A percentile compares a stretch with the other conserved stretches of the same genome.
Conservation (phyloP, 2,329 filamentous ascomycete species). For the Escovopsis weberi region DNA sequence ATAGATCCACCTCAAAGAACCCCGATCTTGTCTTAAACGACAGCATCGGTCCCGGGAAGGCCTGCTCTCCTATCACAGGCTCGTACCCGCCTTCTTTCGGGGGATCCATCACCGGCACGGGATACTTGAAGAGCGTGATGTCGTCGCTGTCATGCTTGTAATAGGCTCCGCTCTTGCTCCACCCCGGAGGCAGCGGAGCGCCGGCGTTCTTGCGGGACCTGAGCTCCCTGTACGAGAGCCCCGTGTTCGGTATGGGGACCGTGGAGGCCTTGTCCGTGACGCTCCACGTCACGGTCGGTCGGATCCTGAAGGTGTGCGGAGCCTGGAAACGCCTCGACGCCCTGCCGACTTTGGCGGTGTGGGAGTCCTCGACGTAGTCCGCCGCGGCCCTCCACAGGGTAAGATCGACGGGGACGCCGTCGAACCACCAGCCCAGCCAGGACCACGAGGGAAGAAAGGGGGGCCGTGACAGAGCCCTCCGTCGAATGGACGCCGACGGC, state of each 20-base stretch:
- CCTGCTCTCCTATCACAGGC: slow-evolving; percentile 15
- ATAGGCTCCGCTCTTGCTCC: slow-evolving; percentile 21
- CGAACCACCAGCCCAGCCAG: slow-evolving; percentile 35
- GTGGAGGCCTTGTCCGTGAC: slow-evolving; percentile 23
- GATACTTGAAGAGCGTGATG: slow-evolving; percentile 25
- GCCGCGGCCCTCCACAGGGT: slow-evolving; percentile 27
- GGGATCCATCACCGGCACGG: slow-evolving; percentile 24
- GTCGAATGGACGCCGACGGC: slow-evolving; percentile 26
- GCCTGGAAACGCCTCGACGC: slow-evolving; percentile 21
- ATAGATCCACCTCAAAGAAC: slow-evolving; percentile 27
- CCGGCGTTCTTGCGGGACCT: slow-evolving; percentile 18
- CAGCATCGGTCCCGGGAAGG: slow-evolving; percentile 24
- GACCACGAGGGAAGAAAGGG: slow-evolving; percentile 30
- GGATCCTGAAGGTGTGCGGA: slow-evolving; percentile 24
- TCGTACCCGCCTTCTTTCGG: slow-evolving; percentile 16
- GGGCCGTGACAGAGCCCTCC: slow-evolving; percentile 20
- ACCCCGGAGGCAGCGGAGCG: slow-evolving; percentile 22
- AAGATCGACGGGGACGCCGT: slow-evolving; percentile 27
- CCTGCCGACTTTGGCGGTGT: slow-evolving; percentile 16
- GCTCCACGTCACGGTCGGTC: slow-evolving; percentile 22
- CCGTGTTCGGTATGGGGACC: slow-evolving; percentile 21
- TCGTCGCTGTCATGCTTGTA: slow-evolving; percentile 27
- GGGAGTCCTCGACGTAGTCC: slow-evolving; percentile 27
- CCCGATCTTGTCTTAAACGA: slow-evolving; percentile 25
- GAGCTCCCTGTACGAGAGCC: slow-evolving; percentile 25